Conservation (phyloP, 2,329 filamentous ascomycete genomes). For the Plectosphaerella sp. region DNA sequence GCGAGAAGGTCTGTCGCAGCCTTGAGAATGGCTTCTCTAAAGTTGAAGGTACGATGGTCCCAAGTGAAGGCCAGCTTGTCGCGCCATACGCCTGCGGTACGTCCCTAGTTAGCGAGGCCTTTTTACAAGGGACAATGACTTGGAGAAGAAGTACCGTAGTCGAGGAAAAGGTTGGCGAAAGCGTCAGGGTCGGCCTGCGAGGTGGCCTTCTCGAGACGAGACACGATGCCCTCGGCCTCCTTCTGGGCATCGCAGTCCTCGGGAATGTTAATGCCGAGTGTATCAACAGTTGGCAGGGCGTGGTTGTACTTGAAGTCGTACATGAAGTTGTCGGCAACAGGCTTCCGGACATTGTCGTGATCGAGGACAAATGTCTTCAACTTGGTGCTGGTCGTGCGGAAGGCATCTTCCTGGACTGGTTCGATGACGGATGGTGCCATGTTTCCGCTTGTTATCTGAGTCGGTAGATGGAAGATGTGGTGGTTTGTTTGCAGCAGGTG, state of each 20-base stretch:
- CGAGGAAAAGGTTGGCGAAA: constrained; percentile 15
- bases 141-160: constrained; percentile 7
- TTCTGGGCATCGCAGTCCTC: constrained; percentile 11
- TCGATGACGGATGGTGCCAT: not conserved
- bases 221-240: constrained; percentile 3
- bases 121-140: not conserved
- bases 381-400: not conserved
- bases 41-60: constrained; percentile 30
- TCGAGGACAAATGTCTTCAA: not conserved
- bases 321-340: constrained; percentile 33
- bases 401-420: not conserved
- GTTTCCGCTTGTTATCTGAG: not conserved
- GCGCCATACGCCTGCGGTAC: constrained; percentile 24
- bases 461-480: too few species aligned
- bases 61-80: constrained; percentile 29
- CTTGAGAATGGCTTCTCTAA: constrained; percentile 20
- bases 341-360: constrained; percentile 5
- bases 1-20: constrained; percentile 26
- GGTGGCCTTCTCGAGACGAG: not conserved
- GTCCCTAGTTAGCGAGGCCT: constrained; percentile 4
- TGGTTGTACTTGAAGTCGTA: constrained; percentile 36
- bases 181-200: not conserved
- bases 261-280: constrained; percentile 22
- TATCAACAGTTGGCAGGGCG: constrained; percentile 21
- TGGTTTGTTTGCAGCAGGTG: too few species aligned